A percentile compares a stretch with the other conserved stretches of the same genome.
These are phyloP conservation scores for Penicillium olsonii DNA, from an alignment of 2,329 filamentous ascomycete genomes.

Conservation along the genomic window DNA sequence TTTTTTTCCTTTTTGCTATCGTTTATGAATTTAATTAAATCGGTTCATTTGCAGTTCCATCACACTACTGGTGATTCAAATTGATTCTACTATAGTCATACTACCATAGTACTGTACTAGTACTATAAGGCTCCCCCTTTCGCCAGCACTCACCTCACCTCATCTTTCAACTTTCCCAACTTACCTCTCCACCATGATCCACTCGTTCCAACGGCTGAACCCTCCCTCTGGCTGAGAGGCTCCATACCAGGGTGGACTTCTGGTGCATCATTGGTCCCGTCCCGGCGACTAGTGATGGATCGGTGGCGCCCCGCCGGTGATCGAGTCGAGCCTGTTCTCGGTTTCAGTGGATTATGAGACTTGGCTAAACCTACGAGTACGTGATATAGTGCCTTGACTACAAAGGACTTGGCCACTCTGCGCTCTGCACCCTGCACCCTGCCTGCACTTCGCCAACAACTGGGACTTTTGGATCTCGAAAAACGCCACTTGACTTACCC, in stretches of 20 bases:
- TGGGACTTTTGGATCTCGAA: background rate
- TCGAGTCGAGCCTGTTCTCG: conserved; percentile 25
- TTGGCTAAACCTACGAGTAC: conserved; percentile 15
- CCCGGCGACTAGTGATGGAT: conserved; percentile 26
- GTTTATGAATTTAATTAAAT: background rate
- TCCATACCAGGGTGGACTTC: conserved; percentile 18
- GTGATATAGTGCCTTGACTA: background rate
- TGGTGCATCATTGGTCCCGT: conserved; percentile 23
- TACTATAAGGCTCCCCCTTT: background rate
- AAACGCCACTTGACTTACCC: background rate
- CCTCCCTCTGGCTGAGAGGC: conserved; percentile 15
- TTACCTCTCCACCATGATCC: conserved; percentile 17
- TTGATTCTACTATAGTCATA: no score
- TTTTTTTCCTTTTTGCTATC: background rate
- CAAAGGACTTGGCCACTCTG: conserved; percentile 1
- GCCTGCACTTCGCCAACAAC: no score
- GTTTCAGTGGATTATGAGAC: conserved; percentile 9
- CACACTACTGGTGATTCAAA: no score
- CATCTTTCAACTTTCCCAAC: conserved; percentile 3
- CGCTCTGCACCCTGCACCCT: conserved; percentile 1
- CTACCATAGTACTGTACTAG: no score
- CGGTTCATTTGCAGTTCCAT: background rate
- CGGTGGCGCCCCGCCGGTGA: conserved; percentile 26
- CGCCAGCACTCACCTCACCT: background rate
- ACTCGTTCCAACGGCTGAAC: conserved; percentile 30